Conservation (phyloP, 129 eudicot species). For the Artemisia argyi region DNA sequence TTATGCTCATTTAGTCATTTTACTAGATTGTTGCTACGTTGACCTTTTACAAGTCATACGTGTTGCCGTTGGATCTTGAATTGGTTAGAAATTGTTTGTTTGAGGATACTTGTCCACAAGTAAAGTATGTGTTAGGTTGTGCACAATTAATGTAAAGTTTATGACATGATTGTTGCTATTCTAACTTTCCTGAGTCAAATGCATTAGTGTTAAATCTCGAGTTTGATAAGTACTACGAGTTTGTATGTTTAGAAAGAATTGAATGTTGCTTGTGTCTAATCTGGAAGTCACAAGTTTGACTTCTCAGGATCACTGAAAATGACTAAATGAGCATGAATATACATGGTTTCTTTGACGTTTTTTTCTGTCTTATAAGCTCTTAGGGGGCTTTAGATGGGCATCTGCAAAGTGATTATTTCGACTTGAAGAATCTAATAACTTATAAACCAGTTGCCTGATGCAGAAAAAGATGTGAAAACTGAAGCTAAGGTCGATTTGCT, state of each 20-base stretch:
- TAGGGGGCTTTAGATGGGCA: background rate
- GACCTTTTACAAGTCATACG: background rate
- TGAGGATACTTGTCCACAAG: no score
- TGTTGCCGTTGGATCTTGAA: background rate
- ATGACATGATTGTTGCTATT: background rate
- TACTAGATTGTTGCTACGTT: no score
- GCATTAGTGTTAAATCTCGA: background rate
- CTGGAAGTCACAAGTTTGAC: background rate
- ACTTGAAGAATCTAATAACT: no score
- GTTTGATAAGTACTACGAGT: background rate
- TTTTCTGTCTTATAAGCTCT: background rate
- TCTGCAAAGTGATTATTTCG: background rate
- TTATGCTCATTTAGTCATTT: no score
- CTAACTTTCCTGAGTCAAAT: background rate
- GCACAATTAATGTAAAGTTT: background rate
- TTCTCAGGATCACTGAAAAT: background rate
- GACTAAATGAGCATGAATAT: background rate
- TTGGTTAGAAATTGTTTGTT: background rate
- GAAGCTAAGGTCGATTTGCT: constrained; percentile 44
- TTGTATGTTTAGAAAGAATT: background rate
- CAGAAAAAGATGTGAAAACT: constrained; percentile 38
- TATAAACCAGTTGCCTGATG: background rate
- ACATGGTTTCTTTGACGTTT: background rate
- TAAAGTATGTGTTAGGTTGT: no score
- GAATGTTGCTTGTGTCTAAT: background rate